phyloP scores from a whole-genome alignment of 345 rosid species.

The Bruguiera sexangula region DNA sequence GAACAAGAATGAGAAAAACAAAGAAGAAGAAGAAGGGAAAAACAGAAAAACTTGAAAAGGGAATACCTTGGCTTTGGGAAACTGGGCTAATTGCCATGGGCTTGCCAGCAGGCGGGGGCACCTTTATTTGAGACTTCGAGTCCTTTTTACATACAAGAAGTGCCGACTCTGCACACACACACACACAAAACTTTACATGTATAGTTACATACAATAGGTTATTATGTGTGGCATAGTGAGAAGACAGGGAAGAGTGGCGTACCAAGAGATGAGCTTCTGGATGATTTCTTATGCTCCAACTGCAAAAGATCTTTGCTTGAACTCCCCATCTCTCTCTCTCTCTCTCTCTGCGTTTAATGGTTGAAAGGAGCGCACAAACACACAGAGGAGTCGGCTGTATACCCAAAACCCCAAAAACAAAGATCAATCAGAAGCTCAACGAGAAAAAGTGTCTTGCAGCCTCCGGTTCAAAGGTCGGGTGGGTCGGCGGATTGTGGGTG shows the following conservation, averaged over 20 bases:
- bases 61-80: slow-evolving; percentile 3
- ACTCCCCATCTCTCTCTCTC: slow-evolving; percentile 1
- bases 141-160: neutral
- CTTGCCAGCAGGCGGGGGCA: neutral
- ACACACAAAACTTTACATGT: neutral
- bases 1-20: neutral
- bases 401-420: too few species aligned
- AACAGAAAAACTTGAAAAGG: neutral
- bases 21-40: neutral
- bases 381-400: too few species aligned
- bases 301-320: slow-evolving; percentile 18
- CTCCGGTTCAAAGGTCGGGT: too few species aligned
- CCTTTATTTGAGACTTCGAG: neutral
- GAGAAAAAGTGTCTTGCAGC: too few species aligned
- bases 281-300: slow-evolving; percentile 14
- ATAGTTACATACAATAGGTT: neutral
- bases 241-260: neutral
- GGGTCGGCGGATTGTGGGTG: too few species aligned
- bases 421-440: too few species aligned
- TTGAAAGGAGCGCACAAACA: too few species aligned
- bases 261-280: slow-evolving; percentile 9
- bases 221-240: too few species aligned
- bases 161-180: neutral
- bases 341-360: too few species aligned
- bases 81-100: slow-evolving; percentile 1